Percentiles rank a stretch among this genome's conserved stretches.
phyloP scores from a whole-genome alignment of 148 eudicot species.

The Chenopodium quinoa region DNA sequence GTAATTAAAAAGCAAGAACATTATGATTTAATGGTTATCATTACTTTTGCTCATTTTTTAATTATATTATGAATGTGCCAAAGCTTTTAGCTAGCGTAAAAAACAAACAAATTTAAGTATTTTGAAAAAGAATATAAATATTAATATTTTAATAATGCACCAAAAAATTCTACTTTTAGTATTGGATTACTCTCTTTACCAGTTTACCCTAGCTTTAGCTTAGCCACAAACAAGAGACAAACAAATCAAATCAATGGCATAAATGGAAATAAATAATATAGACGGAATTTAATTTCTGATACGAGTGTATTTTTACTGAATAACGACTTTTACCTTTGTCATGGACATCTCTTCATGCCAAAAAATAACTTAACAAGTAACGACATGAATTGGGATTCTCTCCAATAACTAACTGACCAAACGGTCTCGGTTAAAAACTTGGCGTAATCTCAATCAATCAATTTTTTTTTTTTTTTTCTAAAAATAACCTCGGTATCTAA shows the following conservation, averaged over 20 bases:
- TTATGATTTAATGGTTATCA: background rate
- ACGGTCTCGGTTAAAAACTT: too few relatives aligned
- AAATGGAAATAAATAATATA: background rate
- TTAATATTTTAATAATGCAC: background rate
- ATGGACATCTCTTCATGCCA: background rate
- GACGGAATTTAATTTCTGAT: too few relatives aligned
- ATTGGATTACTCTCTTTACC: background rate
- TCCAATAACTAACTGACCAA: too few relatives aligned
- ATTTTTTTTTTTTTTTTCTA: slow-evolving; percentile 38
- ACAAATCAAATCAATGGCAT: background rate
- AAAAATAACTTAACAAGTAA: too few relatives aligned
- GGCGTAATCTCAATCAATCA: background rate
- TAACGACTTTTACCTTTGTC: background rate
- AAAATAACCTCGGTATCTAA: slow-evolving; percentile 82
- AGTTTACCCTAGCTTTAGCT: background rate
- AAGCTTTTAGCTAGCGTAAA: background rate
- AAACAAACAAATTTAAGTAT: slow-evolving; percentile 15
- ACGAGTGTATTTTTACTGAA: too few relatives aligned
- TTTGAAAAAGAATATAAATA: background rate
- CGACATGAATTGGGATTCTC: background rate
- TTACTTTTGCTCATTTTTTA: background rate
- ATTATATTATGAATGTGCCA: background rate
- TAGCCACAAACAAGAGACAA: background rate
- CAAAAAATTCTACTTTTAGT: background rate
- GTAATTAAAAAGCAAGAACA: slow-evolving; percentile 9